Base-by-base conservation (phyloP, 108 stramenopile species). In the Bacterosira constricta region DNA sequence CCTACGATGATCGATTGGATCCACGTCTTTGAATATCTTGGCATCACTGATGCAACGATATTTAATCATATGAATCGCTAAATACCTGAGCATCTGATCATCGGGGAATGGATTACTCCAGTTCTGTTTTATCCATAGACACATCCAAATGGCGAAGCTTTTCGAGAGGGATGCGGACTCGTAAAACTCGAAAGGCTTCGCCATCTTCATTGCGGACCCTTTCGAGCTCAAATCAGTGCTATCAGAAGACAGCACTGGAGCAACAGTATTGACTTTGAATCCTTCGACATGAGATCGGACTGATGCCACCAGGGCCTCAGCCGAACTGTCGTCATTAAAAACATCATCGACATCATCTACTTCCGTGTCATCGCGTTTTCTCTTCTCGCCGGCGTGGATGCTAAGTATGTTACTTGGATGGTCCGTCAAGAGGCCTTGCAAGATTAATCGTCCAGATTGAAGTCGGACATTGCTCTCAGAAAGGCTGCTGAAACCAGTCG, bases 61-160 rank as follows among this genome's bases (percentile, higher is more conserved):
- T n/a, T 35, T 18, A 21, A 56, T 20, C 6, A 56, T 17, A 18
- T 6, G 37, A 32, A 20, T 34, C 12, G 55, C n/a, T 7, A 56
- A 32, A 34, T n/a, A 8, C 15, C 9, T 6, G 18, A 56, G 1
- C 36, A 56, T 37, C 2, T 37, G 18, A 20, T 56, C 55, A n/a
- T 56, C 55, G n/a, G 55, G 55, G 36, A 56, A 56, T n/a, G 55
- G 55, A 20, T 56, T 56, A n/a, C 15, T 13, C 55, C 55, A 56
- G 55, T 56, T 56, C 15, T 20, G 32, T 36, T 32, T 36, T 2
- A 56, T 20, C 55, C 55, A 56, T 5, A 20, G 1, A 0, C 7
- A 17, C 55, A 56, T 56, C n/a, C n/a, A n/a, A n/a, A n/a, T n/a
- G n/a, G n/a, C n/a, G n/a, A n/a, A n/a, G n/a, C n/a, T n/a, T n/a